Evolutionary conservation across 495 filamentous ascomycete species (phyloP), one percentile per base, ranked within the genome.

Genomic region (Evansstolkia leycettana): DNA sequence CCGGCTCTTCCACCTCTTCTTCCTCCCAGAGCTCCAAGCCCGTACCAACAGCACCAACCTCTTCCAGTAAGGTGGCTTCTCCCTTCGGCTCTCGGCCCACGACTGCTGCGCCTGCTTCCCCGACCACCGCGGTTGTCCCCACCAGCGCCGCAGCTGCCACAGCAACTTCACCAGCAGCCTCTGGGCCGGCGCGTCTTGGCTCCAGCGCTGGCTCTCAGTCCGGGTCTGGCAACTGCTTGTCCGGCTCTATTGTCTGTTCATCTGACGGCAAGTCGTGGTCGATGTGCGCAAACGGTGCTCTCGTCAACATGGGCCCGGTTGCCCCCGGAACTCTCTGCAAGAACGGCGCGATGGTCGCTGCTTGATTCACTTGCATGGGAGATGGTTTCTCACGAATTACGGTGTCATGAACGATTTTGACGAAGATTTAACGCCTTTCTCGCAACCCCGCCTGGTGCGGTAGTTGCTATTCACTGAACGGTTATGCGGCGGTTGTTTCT

Each of bases 271-370:
- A 11, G 5, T 36, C 38, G 28, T 66, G 55, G 52, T 57, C 52
- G 16, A 45, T 62, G 38, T 67, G 63, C 48, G 38, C 33, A 32
- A 34, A 61, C 34, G 50, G 51, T 3, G 33, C 18, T 4, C 51
- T 55, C 4, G 41, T 65, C 23, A 48, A 40, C 42, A 67, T 67
- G 60, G 62, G 62, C 16, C 28, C 43, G 8, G 62, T 67, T 2
- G 59, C 65, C 17, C 40, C 46, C 5, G 65, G 65, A 9, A 69
- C 54, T 7, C 34, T 31, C 12, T 69, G 65, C 42, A 43, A 42
- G 1, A 34, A 54, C 10, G 63, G 63, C 4, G 38, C 25, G 7
- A 65, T 65, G 39, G 14, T 29, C 14, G 5, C 28, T n/a, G 28
- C 11, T 29, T 29, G 12, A 15, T n/a, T n/a, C n/a, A n/a, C n/a